Evolutionary conservation across 192 early-diverging fungal genomes (phyloP).

Genomic region (Backusella mclennaniae): DNA sequence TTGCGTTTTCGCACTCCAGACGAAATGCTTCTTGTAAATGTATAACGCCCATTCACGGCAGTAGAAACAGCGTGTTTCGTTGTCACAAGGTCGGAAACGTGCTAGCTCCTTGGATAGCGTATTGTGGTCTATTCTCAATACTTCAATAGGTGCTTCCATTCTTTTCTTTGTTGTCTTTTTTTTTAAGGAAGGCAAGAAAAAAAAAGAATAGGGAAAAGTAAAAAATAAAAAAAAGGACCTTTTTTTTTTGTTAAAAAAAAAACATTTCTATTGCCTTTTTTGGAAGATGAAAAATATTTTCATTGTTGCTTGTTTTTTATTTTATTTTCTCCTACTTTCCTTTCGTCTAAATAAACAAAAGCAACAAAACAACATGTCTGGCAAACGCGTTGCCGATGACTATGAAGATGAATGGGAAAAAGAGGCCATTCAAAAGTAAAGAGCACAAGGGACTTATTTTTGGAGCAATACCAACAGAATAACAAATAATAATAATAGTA

Average conservation of each 20-base stretch:
- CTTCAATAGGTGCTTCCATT: constrained; percentile 31
- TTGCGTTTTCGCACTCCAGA: constrained; percentile 35
- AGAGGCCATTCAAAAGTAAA: background rate
- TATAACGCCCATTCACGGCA: constrained; percentile 80
- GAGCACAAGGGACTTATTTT: background rate
- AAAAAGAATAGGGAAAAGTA: background rate
- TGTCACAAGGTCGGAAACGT: constrained; percentile 71
- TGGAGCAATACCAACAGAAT: background rate
- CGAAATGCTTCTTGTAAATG: constrained; percentile 68
- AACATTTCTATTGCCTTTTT: background rate
- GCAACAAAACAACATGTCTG: background rate
- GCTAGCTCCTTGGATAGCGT: constrained; percentile 65
- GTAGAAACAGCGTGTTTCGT: constrained; percentile 67
- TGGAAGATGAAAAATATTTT: background rate
- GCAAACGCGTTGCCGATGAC: background rate
- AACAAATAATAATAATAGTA: background rate
- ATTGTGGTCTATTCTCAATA: constrained; percentile 61
- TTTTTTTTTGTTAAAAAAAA: background rate
- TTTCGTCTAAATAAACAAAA: background rate
- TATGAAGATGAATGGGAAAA: constrained; percentile 15
- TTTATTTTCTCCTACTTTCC: background rate
- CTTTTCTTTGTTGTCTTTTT: background rate
- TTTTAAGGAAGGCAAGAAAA: background rate
- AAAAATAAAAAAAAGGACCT: background rate
- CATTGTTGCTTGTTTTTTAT: background rate